Evolutionary conservation across 805 yeast species (phyloP), one percentile per base, ranked within the genome.

Genomic region (Saturnispora saitoi): DNA sequence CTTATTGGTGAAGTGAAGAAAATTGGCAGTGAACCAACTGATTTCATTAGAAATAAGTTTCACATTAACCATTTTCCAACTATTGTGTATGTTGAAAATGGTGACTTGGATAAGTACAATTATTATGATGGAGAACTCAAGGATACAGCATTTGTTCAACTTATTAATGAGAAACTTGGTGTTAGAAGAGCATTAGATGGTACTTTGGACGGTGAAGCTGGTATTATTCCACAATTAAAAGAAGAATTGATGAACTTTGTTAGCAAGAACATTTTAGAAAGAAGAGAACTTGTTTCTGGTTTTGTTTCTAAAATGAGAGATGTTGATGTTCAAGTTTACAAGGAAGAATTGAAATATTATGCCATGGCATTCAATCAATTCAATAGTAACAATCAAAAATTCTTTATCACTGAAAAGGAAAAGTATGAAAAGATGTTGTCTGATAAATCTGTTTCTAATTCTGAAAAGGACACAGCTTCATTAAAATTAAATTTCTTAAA

Each of bases 21-120:
- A 42, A 71, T 78, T 11, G 65, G 63, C 38, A 71, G 65, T 32
- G 72, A 67, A 11, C 71, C 77, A 24, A 64, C 75, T 7, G 70
- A 69, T 19, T 66, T 68, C 50, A 56, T 78, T 36, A 66, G 68
- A 49, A 57, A 62, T 30, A 59, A 58, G 43, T 81, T 67, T 58
- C 71, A 66, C 2, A 64, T 82, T 45, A 54, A 61, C 14, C 64
- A 68, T 7, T 74, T 68, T 61, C 89, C 90, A 12, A 72, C 83
- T 0, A 63, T 83, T n/a, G 55, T 80, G 37, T 75, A 62, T 50
- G 72, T 81, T 57, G 64, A 66, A 47, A 54, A 63, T 4, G 67
- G 66, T 31, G 62, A 69, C 14, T 70, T 75, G 9, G 57, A 59
- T 5, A 59, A 56, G 62, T 70, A 56, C 38, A 59, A 58, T 48